Base-by-base conservation (phyloP, 768 basidiomycete species). In the Xerocomus spinulosus region DNA sequence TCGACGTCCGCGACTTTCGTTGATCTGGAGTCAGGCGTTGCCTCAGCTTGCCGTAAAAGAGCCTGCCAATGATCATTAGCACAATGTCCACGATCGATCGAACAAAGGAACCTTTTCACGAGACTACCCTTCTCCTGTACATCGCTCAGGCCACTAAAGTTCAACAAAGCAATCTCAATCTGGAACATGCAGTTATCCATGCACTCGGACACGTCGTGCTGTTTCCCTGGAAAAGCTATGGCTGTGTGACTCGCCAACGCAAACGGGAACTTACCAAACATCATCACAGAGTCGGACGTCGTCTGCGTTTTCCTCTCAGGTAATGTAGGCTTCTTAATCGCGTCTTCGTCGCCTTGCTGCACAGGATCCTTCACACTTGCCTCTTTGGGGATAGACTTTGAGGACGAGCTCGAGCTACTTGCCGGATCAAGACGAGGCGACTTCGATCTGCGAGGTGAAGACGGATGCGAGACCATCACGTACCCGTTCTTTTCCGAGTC, bases 171-270 rank as follows among this genome's bases (percentile, higher is more conserved):
- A 4, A 91, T 87, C 68, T 99, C 96, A 42, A 98, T 92, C 68
- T 98, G 96, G 70, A 96, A 96, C 77, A 99, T 87, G 72, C 94
- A 94, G 59, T 98, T 98, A 68, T 98, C 95, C 87, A 98, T 92
- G 69, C 95, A 97, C 68, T 99, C 96, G 0, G 95, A 86, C 12
- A 98, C 94, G 64, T 99, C 96, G 60, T 99, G 95, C 60, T 99
- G 96, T 58, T 87, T 86, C 5, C 95, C 93, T 92, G 48, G 32
- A 8, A 48, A 50, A 39, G 24, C 34, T 61, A 20, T 33, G 41
- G 34, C 13, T 18, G 17, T 15, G 28, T 43, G 32, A 5, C 25
- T 52, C 17, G 18, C 12, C n/a, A n/a, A 42, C 12, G 28, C 20
- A 36, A 13, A 49, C 7, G 20, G 17, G 14, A 25, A 59, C 79